Conservation (phyloP, 768 basidiomycete species). For the Tricholoma matsutake region DNA sequence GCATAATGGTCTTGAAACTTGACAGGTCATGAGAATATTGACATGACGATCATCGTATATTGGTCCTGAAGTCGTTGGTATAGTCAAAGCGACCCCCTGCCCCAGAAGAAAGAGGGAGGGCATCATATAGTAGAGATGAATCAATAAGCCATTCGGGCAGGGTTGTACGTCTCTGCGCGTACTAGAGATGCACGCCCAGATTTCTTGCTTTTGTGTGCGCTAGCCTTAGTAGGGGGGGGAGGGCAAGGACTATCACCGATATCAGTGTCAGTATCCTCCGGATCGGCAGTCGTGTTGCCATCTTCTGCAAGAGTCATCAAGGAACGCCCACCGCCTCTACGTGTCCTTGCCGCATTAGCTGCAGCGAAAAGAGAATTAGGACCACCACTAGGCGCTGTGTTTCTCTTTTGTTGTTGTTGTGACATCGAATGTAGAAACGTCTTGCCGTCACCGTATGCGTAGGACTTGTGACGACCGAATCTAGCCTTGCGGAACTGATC, state of each 20-base stretch:
- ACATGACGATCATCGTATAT: slow-evolving; percentile 12
- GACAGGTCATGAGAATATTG: slow-evolving; percentile 9
- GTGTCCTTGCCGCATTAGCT: slow-evolving; percentile 62
- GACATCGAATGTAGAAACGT: slow-evolving; percentile 26
- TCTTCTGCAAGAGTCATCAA: slow-evolving; percentile 69
- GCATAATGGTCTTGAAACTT: slow-evolving; percentile 14
- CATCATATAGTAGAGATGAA: not conserved
- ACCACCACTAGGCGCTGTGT: slow-evolving; percentile 56
- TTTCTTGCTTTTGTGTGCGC: slow-evolving; percentile 57
- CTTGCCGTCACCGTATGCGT: slow-evolving; percentile 82
- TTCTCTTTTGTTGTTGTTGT: slow-evolving; percentile 55
- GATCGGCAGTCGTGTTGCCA: slow-evolving; percentile 54
- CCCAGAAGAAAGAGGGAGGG: not conserved
- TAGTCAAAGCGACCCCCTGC: not conserved
- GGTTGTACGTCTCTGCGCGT: slow-evolving; percentile 70
- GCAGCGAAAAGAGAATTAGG: slow-evolving; percentile 61
- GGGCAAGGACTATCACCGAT: slow-evolving; percentile 88
- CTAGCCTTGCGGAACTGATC: slow-evolving; percentile 89
- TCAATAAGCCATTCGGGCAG: slow-evolving; percentile 52
- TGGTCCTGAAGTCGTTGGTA: slow-evolving; percentile 7
- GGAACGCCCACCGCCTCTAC: slow-evolving; percentile 46
- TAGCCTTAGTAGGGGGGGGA: slow-evolving; percentile 56
- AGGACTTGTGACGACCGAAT: slow-evolving; percentile 88
- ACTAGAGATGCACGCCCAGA: slow-evolving; percentile 43
- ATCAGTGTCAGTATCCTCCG: slow-evolving; percentile 75